These are phyloP conservation scores for Bocquillonia castaneifolia DNA, from an alignment of 441 rosid genomes.

Conservation along the genomic window DNA sequence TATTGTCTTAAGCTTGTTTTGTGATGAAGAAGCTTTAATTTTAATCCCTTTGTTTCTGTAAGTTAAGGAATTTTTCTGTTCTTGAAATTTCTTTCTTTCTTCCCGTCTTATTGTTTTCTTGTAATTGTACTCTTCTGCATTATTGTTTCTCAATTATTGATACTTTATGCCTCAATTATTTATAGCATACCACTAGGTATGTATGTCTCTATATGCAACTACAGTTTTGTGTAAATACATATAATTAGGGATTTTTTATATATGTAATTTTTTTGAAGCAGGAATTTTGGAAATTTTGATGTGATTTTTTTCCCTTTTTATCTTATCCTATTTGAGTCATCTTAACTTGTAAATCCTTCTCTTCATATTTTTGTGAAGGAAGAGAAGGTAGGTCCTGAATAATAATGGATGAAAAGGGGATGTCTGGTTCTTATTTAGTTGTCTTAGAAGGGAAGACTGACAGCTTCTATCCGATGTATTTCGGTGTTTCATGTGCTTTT, in stretches of 20 bases:
- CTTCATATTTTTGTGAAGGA: slow-evolving; percentile 25
- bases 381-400: slow-evolving; percentile 21
- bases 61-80: slow-evolving; percentile 17
- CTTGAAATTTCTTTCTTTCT: slow-evolving; percentile 2
- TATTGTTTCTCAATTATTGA: slow-evolving; percentile 24
- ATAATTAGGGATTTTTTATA: not conserved
- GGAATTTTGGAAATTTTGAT: not conserved
- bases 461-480: slow-evolving; percentile 46
- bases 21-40: slow-evolving; percentile 7
- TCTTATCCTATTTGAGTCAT: not conserved
- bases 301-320: not conserved
- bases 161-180: slow-evolving; percentile 30
- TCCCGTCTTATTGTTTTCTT: not conserved
- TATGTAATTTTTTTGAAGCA: not conserved
- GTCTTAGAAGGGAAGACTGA: slow-evolving; percentile 34
- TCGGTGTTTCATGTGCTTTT: slow-evolving; percentile 63
- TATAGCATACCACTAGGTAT: slow-evolving; percentile 18
- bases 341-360: not conserved
- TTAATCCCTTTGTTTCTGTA: slow-evolving; percentile 23
- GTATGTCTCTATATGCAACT: not conserved
- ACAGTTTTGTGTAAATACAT: not conserved
- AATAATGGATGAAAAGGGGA: slow-evolving; percentile 48
- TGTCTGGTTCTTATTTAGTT: slow-evolving; percentile 36
- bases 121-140: slow-evolving; percentile 16
- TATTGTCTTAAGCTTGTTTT: slow-evolving; percentile 12